Evolutionary conservation across 1,284 basidiomycete species (phyloP), one percentile per base, ranked within the genome.

Genomic region (Cutaneotrichosporon daszewskae): DNA sequence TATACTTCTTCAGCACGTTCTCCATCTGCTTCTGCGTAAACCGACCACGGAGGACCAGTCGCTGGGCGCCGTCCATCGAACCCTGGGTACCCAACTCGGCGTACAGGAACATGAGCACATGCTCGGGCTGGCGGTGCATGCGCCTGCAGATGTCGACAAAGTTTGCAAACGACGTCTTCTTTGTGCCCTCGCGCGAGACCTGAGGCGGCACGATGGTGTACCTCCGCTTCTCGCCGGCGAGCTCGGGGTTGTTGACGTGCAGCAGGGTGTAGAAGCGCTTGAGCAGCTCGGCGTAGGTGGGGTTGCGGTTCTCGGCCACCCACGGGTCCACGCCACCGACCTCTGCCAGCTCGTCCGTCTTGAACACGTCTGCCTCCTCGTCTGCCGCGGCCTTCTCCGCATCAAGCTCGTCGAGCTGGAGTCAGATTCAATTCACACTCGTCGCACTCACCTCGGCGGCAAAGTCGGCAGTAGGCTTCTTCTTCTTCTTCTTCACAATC

Each of bases 11-110:
- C 55, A 99, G 72, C 9, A 99, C 91, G 68, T 96, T 96, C 74
- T 99, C 95, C 56, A 99, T 85, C 71, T 97, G 92, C 75, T 97
- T 97, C 64, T 94, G 94, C 68, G 92, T 91, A 81, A 96, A 99
- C 53, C 90, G 82, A 66, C 94, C 94, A 69, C 87, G 92, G 77
- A 99, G 97, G 58, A 98, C 87, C 45, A 99, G 77, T 43, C 94
- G 83, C 29, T 88, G 87, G 4, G 83, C 80, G 48, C 91, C 95
- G 62, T 97, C 95, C 38, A 97, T 87, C 38, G 85, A 89, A 48
- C 94, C 94, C 35, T 86, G 92, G 12, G 95, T 98, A 76, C 95
- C 95, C 84, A 98, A 83, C 75, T 99, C 94, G 42, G 95, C 83
- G 71, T 97, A 97, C 58, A 98, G 76, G 78, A 89, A 99, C 71